Conservation (phyloP, 768 basidiomycete genomes). For the Pleurotus salmoneostramineus region DNA sequence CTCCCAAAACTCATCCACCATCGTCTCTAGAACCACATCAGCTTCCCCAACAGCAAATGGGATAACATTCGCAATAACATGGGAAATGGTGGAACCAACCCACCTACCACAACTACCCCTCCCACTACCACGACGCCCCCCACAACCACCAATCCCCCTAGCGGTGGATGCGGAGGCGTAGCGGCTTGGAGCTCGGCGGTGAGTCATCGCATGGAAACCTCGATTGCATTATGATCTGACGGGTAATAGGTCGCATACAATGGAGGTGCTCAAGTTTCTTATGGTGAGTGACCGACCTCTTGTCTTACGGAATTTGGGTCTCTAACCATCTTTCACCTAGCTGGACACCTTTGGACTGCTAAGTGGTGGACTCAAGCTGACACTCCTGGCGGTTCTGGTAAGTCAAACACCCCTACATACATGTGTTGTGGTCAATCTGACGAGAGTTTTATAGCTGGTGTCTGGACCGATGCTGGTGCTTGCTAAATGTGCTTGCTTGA, state of each 20-base stretch:
- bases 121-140: conserved; percentile 15
- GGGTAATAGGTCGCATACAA: conserved; percentile 34
- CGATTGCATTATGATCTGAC: background rate
- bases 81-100: conserved; percentile 21
- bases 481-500: conserved; percentile 26
- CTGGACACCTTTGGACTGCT: conserved; percentile 53
- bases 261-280: conserved; percentile 42
- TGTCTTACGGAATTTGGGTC: background rate
- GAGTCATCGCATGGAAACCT: conserved; percentile 5
- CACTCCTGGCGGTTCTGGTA: conserved; percentile 47
- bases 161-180: conserved; percentile 36
- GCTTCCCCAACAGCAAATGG: conserved; percentile 68
- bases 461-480: conserved; percentile 48
- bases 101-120: conserved; percentile 17
- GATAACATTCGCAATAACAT: conserved; percentile 68
- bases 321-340: conserved; percentile 18
- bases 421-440: background rate
- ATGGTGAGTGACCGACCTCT: conserved; percentile 27
- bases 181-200: conserved; percentile 46
- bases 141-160: conserved; percentile 17
- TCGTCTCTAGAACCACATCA: conserved; percentile 51
- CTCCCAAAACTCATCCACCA: background rate
- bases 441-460: conserved; percentile 33
- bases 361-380: conserved; percentile 64
- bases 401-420: conserved; percentile 14